phyloP scores from a whole-genome alignment of 257 asterid genomes.

The Cordia subcordata region DNA sequence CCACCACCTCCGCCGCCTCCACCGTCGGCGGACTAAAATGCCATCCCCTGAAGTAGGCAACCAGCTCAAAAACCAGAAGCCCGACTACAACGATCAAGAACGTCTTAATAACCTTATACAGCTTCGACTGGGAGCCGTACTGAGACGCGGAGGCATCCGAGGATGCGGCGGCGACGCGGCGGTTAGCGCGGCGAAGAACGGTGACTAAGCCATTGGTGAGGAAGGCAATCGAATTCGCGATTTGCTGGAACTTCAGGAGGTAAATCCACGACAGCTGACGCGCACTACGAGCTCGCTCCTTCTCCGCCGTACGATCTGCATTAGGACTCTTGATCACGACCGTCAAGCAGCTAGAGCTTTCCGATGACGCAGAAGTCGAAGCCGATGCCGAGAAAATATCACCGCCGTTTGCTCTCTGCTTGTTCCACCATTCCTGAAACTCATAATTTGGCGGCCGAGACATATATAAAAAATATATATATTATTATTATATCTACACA shows the following conservation, averaged over 20 bases:
- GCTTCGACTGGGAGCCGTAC: conserved; percentile 35
- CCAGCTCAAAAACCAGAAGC: conserved; percentile 53
- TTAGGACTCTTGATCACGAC: conserved; percentile 39
- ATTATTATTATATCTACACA: no score
- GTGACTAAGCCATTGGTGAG: conserved; percentile 41
- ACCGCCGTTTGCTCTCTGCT: conserved; percentile 50
- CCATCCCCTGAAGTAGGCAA: conserved; percentile 79
- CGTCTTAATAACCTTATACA: conserved; percentile 49
- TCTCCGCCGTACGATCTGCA: conserved; percentile 30
- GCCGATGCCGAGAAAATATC: conserved; percentile 17
- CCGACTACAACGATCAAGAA: conserved; percentile 46
- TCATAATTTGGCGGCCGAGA: conserved; percentile 86
- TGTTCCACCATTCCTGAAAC: conserved; percentile 98
- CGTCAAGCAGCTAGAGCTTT: conserved; percentile 25
- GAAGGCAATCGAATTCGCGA: conserved; percentile 50
- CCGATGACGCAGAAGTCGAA: conserved; percentile 19
- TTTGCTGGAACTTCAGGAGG: conserved; percentile 56
- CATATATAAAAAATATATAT: no score
- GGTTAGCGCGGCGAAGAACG: conserved; percentile 63
- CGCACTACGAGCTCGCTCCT: conserved; percentile 79
- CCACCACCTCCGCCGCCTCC: conserved; percentile 55
- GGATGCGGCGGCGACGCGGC: conserved; percentile 43
- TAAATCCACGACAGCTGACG: conserved; percentile 84
- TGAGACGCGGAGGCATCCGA: neutral
- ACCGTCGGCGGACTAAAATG: conserved; percentile 81